Evolutionary conservation across 176 grass and related monocot genomes (phyloP), one percentile per base, ranked within the genome.

Genomic region (Carex parvula): DNA sequence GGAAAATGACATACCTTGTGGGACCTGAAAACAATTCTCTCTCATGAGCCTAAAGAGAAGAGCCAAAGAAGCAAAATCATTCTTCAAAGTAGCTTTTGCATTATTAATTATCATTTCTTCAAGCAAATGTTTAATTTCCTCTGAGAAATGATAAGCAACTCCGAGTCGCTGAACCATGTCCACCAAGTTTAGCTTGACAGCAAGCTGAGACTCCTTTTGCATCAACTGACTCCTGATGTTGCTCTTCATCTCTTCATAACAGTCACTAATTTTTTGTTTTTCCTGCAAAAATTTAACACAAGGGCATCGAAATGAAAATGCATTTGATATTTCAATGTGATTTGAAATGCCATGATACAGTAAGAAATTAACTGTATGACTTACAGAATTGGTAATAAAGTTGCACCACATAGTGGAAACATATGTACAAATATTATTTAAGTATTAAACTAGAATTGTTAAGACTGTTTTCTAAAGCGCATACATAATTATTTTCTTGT

Each of bases 1-100:
- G 17, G 6, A 35, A 35, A 39, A 18, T 18, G 6, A 17, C 8
- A 24, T 81, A 92, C 90, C 90, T 83, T 54, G 53, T 26, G 91
- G 82, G 50, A 81, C 76, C 20, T 35, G 7, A 58, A 84, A 65
- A 15, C 70, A 75, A 60, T 89, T 16, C 10, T 30, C 70, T 74
- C 91, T 87, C 3, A 87, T 86, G 66, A 91, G 39, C 46, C 76
- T 72, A 62, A 94, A 91, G 7, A 91, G 63, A 13, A 91, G 75
- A 3, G 84, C 76, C 3, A 79, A 62, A 16, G 57, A 84, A 46
- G 57, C 39, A 61, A 85, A 37, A 58, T 89, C 84, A 15, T 90
- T 62, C 18, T 64, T 69, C 1, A 65, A 53, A 1, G 8, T 39
- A 37, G 18, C 33, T 16, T 84, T 68, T 66, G 61, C 60, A 10